Conservation (phyloP, 495 filamentous ascomycete genomes). For the Penicillium angulare region DNA sequence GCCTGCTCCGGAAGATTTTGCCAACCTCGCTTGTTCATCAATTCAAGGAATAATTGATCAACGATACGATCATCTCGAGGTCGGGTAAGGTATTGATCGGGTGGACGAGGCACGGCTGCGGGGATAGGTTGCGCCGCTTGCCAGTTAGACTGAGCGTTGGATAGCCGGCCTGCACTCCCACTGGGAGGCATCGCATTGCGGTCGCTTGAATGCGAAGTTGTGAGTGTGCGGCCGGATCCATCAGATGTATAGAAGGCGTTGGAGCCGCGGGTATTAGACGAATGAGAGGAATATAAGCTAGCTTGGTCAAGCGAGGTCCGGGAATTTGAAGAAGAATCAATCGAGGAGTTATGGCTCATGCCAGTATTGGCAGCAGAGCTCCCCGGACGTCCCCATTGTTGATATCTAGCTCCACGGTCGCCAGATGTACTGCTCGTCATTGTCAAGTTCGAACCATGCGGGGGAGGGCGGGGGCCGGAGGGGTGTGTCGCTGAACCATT, state of each 20-base stretch:
- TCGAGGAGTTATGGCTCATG: slow-evolving; percentile 64
- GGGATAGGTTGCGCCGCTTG: slow-evolving; percentile 43
- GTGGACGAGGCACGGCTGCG: slow-evolving; percentile 44
- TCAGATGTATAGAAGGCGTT: slow-evolving; percentile 60
- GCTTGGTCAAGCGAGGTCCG: slow-evolving; percentile 68
- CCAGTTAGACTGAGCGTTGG: slow-evolving; percentile 31
- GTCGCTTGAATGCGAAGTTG: slow-evolving; percentile 44
- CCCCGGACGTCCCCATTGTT: slow-evolving; percentile 66
- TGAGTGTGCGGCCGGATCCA: slow-evolving; percentile 61
- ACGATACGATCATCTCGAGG: slow-evolving; percentile 83
- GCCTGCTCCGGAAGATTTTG: slow-evolving; percentile 96
- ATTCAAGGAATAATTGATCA: slow-evolving; percentile 85
- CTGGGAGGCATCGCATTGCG: slow-evolving; percentile 30
- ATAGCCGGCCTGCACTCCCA: slow-evolving; percentile 29
- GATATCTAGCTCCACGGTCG: slow-evolving; percentile 63
- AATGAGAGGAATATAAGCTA: slow-evolving; percentile 60
- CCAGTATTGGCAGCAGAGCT: slow-evolving; percentile 55
- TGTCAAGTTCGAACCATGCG: slow-evolving; percentile 59
- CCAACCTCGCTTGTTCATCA: slow-evolving; percentile 98
- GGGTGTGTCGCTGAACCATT: slow-evolving; percentile 54
- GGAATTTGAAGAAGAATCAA: slow-evolving; percentile 68
- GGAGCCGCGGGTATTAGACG: slow-evolving; percentile 60
- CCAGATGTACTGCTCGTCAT: slow-evolving; percentile 64
- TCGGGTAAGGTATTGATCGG: slow-evolving; percentile 57
- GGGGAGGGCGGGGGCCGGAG: slow-evolving; percentile 67